phyloP scores from a whole-genome alignment of 768 basidiomycete genomes.

The Boletus rubroflammeus region DNA sequence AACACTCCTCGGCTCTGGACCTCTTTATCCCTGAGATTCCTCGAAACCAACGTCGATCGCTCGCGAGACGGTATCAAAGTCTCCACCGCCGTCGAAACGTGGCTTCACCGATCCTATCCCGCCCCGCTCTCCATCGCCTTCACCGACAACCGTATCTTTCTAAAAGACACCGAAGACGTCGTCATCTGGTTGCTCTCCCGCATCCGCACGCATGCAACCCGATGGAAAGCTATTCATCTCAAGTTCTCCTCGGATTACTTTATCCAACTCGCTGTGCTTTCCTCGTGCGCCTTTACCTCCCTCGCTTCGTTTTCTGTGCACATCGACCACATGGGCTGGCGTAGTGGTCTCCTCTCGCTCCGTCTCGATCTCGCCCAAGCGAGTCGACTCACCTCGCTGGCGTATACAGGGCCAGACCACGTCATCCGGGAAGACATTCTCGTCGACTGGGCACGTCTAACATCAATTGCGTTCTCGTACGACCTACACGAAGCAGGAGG shows the following conservation, averaged over 20 bases:
- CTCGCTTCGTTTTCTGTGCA: constrained; percentile 23
- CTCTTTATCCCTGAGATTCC: constrained; percentile 21
- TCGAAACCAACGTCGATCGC: constrained; percentile 21
- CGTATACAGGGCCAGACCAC: constrained; percentile 25
- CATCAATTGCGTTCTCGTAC: constrained; percentile 24
- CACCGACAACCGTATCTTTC: constrained; percentile 26
- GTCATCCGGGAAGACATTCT: constrained; percentile 20
- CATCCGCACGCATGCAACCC: constrained; percentile 15
- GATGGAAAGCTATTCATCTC: constrained; percentile 27
- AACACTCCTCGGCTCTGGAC: constrained; percentile 24
- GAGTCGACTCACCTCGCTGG: constrained; percentile 16
- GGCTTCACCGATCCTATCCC: constrained; percentile 22
- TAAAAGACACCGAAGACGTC: constrained; percentile 21
- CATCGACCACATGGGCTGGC: constrained; percentile 29
- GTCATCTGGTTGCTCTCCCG: constrained; percentile 17
- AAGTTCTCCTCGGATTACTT: constrained; percentile 30
- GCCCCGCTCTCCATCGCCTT: constrained; percentile 22
- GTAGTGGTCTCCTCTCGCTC: constrained; percentile 18
- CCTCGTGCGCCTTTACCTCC: constrained; percentile 20
- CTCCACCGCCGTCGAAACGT: constrained; percentile 17
- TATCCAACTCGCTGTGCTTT: constrained; percentile 11
- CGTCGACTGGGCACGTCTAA: constrained; percentile 24
- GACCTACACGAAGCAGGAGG: constrained; percentile 25
- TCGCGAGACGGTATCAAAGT: constrained; percentile 17
- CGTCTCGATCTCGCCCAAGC: constrained; percentile 19